Conservation (phyloP, 768 basidiomycete species). For the Tulasnella sp. region DNA sequence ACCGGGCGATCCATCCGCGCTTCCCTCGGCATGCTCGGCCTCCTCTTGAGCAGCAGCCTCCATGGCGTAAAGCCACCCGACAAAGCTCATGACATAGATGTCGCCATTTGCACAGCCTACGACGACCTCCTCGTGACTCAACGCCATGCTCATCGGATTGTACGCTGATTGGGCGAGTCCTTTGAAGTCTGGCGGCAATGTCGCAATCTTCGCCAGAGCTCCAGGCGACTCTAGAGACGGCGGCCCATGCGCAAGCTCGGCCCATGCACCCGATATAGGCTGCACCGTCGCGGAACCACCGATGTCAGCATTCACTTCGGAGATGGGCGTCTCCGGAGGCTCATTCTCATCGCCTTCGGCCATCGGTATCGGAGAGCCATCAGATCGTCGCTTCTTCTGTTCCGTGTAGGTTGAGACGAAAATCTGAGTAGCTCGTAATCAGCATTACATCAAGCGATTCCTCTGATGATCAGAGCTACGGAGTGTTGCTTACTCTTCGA, state of each 20-base stretch:
- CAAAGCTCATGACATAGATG: conserved; percentile 40
- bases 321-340: conserved; percentile 5
- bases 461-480: neutral
- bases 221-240: conserved; percentile 18
- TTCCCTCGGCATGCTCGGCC: neutral
- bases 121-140: conserved; percentile 84
- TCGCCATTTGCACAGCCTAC: conserved; percentile 87
- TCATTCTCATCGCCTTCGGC: neutral
- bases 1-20: too few relatives aligned
- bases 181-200: conserved; percentile 54
- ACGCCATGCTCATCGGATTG: conserved; percentile 90
- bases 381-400: neutral
- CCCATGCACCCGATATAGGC: conserved; percentile 67
- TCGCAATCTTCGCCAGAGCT: conserved; percentile 27
- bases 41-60: neutral
- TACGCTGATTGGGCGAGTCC: conserved; percentile 81
- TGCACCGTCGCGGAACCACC: conserved; percentile 44
- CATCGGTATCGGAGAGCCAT: neutral
- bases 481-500: conserved; percentile 46
- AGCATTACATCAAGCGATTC: neutral
- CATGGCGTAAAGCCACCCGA: conserved; percentile 7
- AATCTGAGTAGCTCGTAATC: conserved; percentile 36
- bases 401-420: conserved; percentile 75
- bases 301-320: conserved; percentile 33
- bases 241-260: conserved; percentile 38